Evolutionary conservation across 1,284 basidiomycete species (phyloP), one percentile per base, ranked within the genome.

Genomic region (Marasmius sp.): DNA sequence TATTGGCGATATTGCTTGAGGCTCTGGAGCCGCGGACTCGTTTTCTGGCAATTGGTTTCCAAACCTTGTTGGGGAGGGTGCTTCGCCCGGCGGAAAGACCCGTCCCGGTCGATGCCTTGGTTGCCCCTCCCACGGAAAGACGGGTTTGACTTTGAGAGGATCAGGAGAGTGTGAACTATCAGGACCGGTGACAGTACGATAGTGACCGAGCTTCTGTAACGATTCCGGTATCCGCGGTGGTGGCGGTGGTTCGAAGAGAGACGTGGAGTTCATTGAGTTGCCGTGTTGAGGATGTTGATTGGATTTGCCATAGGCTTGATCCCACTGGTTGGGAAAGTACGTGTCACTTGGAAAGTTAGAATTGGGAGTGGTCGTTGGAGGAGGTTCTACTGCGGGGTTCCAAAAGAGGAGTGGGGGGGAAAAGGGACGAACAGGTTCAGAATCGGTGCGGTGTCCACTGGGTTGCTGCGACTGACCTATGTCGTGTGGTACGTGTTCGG

Each of bases 111-210:
- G 70, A 49, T 81, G 80, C 52, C 91, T 85, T 3, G 83, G 84
- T 61, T 82, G 84, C 60, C 86, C 83, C 73, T 98, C 96, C 96
- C 96, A 98, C 8, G 96, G 95, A 73, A 98, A 98, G n/a, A 97
- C 81, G 27, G 84, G 79, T 66, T 89, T 88, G 34, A 96, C 85
- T 68, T 91, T 92, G 34, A 75, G 77, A 16, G 79, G 83, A 71
- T 96, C 90, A 1, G 95, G 94, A 60, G 79, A 82, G 9, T 84
- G 82, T 16, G 77, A 62, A 37, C 71, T 74, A 61, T 70, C 65
- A 41, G 70, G 53, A 41, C 85, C 83, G 16, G 82, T 84, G 49
- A 90, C 83, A 70, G 84, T 81, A 55, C 81, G 77, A 72, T 92
- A 85, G 67, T 87, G 81, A 1, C 88, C 87, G 73, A 89, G 84